Conservation (phyloP, 257 asterid genomes). For the Euphrasia confusa region DNA sequence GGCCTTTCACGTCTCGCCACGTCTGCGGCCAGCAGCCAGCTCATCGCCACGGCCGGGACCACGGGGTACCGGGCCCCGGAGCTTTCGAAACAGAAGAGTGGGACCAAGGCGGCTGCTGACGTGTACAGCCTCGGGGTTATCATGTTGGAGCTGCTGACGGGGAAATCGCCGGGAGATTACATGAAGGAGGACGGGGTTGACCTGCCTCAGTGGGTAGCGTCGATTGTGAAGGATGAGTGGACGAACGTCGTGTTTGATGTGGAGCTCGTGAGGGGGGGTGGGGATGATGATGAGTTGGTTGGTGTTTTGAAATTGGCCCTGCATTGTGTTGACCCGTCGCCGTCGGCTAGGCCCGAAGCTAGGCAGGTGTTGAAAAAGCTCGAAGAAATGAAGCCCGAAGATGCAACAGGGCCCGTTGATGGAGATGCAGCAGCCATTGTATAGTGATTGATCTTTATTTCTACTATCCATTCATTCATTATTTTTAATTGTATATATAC, state of each 20-base stretch:
- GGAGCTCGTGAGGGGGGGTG: slow-evolving; percentile 71
- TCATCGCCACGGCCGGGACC: slow-evolving; percentile 45
- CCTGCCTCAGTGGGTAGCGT: slow-evolving; percentile 88
- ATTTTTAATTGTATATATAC: slow-evolving; percentile 17
- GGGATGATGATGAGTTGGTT: slow-evolving; percentile 66
- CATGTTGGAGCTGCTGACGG: slow-evolving; percentile 79
- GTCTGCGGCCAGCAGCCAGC: slow-evolving; percentile 33
- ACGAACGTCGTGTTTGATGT: slow-evolving; percentile 84
- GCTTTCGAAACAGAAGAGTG: slow-evolving; percentile 64
- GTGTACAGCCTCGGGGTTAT: slow-evolving; percentile 85
- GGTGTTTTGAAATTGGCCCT: slow-evolving; percentile 73
- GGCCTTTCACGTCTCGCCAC: slow-evolving; percentile 50
- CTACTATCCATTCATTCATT: slow-evolving; percentile 27
- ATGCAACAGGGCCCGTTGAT: slow-evolving; percentile 15
- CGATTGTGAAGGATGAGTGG: slow-evolving; percentile 91
- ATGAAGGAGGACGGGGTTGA: slow-evolving; percentile 78
- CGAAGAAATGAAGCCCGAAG: slow-evolving; percentile 56
- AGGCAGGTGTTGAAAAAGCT: slow-evolving; percentile 61
- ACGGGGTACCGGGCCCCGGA: slow-evolving; percentile 88
- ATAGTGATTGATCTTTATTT: neutral
- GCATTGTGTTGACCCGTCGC: slow-evolving; percentile 86
- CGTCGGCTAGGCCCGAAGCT: slow-evolving; percentile 76
- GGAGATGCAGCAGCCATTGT: slow-evolving; percentile 23
- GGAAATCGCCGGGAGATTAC: slow-evolving; percentile 75
- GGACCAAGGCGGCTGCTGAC: slow-evolving; percentile 52